Percentiles rank a stretch among this genome's conserved stretches.
These are phyloP conservation scores for Malassezia sp. DNA, from an alignment of 1,284 basidiomycete species.

Conservation along the genomic window DNA sequence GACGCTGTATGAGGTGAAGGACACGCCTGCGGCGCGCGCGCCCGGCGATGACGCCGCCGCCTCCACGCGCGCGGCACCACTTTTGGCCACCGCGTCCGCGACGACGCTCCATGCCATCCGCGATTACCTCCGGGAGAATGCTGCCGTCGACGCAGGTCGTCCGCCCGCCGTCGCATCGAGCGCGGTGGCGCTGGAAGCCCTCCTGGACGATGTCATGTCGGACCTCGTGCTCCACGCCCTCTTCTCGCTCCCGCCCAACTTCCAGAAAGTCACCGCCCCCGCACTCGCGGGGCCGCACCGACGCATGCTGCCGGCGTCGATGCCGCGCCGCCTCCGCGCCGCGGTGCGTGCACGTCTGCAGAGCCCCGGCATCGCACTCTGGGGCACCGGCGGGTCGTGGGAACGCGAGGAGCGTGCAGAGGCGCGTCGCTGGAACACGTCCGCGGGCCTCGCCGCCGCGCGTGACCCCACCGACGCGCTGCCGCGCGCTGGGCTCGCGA, in stretches of 20 bases:
- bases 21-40: background rate
- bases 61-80: constrained; percentile 2
- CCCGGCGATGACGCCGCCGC: constrained; percentile 3
- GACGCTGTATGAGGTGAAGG: constrained; percentile 17
- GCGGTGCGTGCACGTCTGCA: constrained; percentile 26
- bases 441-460: constrained; percentile 19
- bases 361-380: constrained; percentile 16
- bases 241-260: constrained; percentile 31
- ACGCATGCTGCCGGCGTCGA: constrained; percentile 18
- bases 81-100: too few relatives aligned
- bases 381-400: constrained; percentile 28
- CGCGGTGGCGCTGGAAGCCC: constrained; percentile 20
- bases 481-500: background rate
- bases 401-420: constrained; percentile 16
- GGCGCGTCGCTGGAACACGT: constrained; percentile 18
- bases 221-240: constrained; percentile 31
- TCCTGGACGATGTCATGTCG: constrained; percentile 26
- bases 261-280: constrained; percentile 22
- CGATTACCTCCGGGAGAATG: constrained; percentile 13
- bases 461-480: constrained; percentile 14
- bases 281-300: background rate
- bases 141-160: constrained; percentile 19
- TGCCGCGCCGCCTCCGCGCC: constrained; percentile 28
- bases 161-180: constrained; percentile 9
- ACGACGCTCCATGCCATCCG: constrained; percentile 17